phyloP scores from a whole-genome alignment of 345 rosid species.

The Pelargonium nanum region DNA sequence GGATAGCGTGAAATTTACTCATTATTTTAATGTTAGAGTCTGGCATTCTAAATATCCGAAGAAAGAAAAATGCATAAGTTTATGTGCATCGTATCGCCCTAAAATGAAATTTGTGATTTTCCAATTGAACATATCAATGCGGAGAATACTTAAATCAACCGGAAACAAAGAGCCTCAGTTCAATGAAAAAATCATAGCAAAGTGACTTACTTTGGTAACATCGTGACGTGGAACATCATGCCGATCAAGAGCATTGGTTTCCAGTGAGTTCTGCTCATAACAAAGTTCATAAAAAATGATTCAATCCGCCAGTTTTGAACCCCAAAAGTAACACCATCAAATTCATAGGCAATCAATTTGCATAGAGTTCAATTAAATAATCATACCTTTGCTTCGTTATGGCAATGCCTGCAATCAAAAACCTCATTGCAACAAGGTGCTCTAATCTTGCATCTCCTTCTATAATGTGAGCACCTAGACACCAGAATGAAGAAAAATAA shows the following conservation, averaged over 20 bases:
- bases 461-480: constrained; percentile 68
- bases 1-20: too few relatives aligned
- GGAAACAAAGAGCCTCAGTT: too few relatives aligned
- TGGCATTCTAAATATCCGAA: not conserved
- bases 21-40: too few relatives aligned
- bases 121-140: not conserved
- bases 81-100: not conserved
- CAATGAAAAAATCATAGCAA: too few relatives aligned
- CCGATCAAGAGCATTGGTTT: constrained; percentile 33
- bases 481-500: not conserved
- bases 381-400: constrained; percentile 69
- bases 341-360: not conserved
- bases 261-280: constrained; percentile 46
- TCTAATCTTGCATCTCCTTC: constrained; percentile 70
- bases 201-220: constrained; percentile 44
- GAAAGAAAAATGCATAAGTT: not conserved
- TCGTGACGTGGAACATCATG: constrained; percentile 80
- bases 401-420: constrained; percentile 86
- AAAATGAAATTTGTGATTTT: too few relatives aligned
- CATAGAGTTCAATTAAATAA: not conserved
- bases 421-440: constrained; percentile 82
- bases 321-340: too few relatives aligned
- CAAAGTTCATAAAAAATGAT: constrained; percentile 1
- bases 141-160: too few relatives aligned
- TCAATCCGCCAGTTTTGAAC: too few relatives aligned